Evolutionary conservation across 2,329 filamentous ascomycete species (phyloP).

Genomic region (Fusarium agapanthi): DNA sequence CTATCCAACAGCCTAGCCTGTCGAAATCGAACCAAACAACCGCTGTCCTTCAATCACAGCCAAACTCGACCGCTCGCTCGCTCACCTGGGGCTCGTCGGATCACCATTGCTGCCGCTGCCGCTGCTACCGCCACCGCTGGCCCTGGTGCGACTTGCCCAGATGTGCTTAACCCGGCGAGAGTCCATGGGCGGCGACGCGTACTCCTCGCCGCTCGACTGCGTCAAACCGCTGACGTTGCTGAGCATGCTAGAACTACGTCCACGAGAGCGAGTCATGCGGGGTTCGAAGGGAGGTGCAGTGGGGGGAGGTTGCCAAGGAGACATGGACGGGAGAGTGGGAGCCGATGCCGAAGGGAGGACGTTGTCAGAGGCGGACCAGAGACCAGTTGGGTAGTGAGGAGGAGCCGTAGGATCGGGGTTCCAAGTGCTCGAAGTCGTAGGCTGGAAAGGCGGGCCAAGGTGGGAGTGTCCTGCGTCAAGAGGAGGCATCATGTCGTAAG

Average conservation of each 20-base stretch:
- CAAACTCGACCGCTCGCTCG: not conserved
- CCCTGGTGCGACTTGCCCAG: slow-evolving; percentile 40
- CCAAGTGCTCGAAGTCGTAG: slow-evolving; percentile 43
- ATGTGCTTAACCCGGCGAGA: slow-evolving; percentile 32
- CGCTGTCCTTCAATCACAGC: slow-evolving; percentile 7
- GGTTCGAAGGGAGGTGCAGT: slow-evolving; percentile 50
- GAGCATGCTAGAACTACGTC: slow-evolving; percentile 72
- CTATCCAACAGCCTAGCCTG: slow-evolving; percentile 39
- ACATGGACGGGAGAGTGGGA: slow-evolving; percentile 44
- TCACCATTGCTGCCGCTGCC: slow-evolving; percentile 61
- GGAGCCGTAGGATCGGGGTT: slow-evolving; percentile 47
- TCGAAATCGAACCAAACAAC: slow-evolving; percentile 23
- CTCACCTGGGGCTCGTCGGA: slow-evolving; percentile 57
- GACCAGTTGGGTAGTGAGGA: slow-evolving; percentile 47
- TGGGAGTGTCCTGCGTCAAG: slow-evolving; percentile 38
- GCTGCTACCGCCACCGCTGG: slow-evolving; percentile 54
- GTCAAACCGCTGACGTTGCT: slow-evolving; percentile 74
- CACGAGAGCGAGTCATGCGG: slow-evolving; percentile 55
- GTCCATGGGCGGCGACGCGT: slow-evolving; percentile 40
- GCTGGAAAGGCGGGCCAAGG: slow-evolving; percentile 39
- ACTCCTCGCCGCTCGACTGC: slow-evolving; percentile 65
- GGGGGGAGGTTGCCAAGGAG: slow-evolving; percentile 50
- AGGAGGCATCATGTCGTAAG: slow-evolving; percentile 42
- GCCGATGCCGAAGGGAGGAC: slow-evolving; percentile 45
- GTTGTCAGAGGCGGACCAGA: slow-evolving; percentile 52